Conservation (phyloP, 1,139 yeast genomes). For the Sugiyamaella xylanicola region DNA sequence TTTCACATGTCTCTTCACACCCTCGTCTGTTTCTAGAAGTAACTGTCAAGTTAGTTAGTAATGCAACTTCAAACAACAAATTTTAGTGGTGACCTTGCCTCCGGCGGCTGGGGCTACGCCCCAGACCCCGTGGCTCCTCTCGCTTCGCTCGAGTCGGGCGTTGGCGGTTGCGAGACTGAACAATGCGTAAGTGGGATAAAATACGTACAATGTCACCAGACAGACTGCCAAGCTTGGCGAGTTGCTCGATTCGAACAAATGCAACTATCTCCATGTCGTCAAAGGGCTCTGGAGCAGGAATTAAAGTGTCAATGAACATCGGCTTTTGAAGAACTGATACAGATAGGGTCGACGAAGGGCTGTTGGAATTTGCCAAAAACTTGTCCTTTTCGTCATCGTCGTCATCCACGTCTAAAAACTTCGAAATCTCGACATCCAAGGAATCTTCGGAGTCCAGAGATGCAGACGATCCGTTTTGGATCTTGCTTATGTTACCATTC, state of each 20-base stretch:
- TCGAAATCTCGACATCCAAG: conserved; percentile 34
- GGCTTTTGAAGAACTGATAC: conserved; percentile 33
- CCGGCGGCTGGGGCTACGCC: neutral
- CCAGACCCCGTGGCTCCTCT: neutral
- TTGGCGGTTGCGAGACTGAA: conserved; percentile 26
- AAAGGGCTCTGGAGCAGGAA: conserved; percentile 36
- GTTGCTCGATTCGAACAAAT: conserved; percentile 55
- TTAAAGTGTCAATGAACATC: conserved; percentile 29
- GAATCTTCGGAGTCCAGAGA: conserved; percentile 22
- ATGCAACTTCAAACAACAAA: neutral
- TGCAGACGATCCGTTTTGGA: conserved; percentile 7
- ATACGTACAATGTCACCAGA: conserved; percentile 67
- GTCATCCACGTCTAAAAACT: conserved; percentile 30
- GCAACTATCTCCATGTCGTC: conserved; percentile 53
- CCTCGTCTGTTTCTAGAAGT: conserved; percentile 16
- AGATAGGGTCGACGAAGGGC: conserved; percentile 18
- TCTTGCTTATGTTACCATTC: neutral
- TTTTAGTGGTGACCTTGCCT: neutral
- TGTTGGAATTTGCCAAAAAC: neutral
- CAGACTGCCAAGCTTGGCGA: conserved; percentile 60
- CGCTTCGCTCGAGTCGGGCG: no score
- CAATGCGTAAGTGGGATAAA: neutral
- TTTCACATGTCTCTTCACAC: conserved; percentile 45
- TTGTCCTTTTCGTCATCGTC: conserved; percentile 19
- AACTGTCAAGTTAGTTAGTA: conserved; percentile 2